phyloP scores from a whole-genome alignment of 192 early-diverging fungal genomes.

The Backusella tuberculispora region DNA sequence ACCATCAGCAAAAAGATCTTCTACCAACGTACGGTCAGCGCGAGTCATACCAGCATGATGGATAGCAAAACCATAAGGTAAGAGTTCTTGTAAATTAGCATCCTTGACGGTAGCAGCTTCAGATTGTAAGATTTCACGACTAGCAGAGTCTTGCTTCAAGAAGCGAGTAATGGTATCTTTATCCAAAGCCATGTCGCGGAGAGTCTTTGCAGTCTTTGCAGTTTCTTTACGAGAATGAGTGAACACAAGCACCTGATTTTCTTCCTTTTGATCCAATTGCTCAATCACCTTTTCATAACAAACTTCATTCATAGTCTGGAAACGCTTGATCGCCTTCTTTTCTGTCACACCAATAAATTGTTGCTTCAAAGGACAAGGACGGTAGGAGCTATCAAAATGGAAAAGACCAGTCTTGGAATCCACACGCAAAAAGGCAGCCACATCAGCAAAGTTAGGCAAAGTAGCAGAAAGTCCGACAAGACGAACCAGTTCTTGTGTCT shows the following conservation, averaged over 20 bases:
- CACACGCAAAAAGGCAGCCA: constrained; percentile 92
- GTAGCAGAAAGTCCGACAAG: constrained; percentile 94
- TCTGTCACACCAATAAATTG: constrained; percentile 97
- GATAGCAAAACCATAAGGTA: constrained; percentile 94
- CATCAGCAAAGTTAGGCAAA: constrained; percentile 94
- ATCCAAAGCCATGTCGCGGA: constrained; percentile 90
- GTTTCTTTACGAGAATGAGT: constrained; percentile 99
- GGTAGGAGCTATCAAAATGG: constrained; percentile 90
- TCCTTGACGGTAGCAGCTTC: constrained; percentile 85
- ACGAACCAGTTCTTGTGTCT: constrained; percentile 85
- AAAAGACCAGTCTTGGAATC: constrained; percentile 82
- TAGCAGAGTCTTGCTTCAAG: constrained; percentile 78
- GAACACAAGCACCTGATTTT: constrained; percentile 92
- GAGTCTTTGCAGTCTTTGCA: constrained; percentile 88
- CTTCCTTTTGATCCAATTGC: constrained; percentile 68
- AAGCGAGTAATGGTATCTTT: constrained; percentile 85
- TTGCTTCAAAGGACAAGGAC: constrained; percentile 95
- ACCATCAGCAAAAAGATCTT: constrained; percentile 91
- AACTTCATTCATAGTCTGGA: constrained; percentile 97
- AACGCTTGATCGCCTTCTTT: constrained; percentile 92
- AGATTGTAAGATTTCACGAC: constrained; percentile 80
- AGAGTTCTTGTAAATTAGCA: constrained; percentile 81
- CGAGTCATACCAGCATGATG: constrained; percentile 98
- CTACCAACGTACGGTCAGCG: constrained; percentile 88
- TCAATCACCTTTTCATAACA: constrained; percentile 94